A percentile compares a stretch with the other conserved stretches of the same genome.
Evolutionary conservation across 305 asterid genomes (phyloP).

Genomic region (Fraxinus sp.): DNA sequence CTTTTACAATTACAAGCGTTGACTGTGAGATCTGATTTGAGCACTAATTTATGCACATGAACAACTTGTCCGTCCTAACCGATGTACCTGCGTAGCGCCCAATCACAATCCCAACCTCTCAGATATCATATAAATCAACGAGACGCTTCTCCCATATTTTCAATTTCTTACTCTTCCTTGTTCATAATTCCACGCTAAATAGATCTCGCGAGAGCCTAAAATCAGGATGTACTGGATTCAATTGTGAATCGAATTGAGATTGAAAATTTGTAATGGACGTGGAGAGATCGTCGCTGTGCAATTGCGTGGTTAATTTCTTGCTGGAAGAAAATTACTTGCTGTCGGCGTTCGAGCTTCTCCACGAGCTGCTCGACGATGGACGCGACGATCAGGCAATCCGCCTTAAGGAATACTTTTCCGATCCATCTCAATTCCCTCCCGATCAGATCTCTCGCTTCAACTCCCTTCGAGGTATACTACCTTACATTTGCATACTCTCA

Average conservation of each 20-base stretch:
- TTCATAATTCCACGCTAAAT: slow-evolving; percentile 30
- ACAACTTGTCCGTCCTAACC: neutral
- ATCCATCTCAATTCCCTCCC: slow-evolving; percentile 81
- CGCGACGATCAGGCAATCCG: slow-evolving; percentile 97
- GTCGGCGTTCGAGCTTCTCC: slow-evolving; percentile 98
- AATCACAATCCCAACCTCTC: slow-evolving; percentile 11
- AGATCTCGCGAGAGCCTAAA: slow-evolving; percentile 30
- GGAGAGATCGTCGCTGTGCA: slow-evolving; percentile 97
- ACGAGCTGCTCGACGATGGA: slow-evolving; percentile 96
- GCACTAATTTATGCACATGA: neutral
- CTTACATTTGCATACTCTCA: neutral
- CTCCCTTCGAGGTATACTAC: slow-evolving; percentile 72
- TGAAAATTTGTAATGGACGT: slow-evolving; percentile 68
- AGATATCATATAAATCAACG: slow-evolving; percentile 26
- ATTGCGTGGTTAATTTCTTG: slow-evolving; percentile 91
- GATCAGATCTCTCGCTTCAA: slow-evolving; percentile 94
- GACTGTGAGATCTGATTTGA: slow-evolving; percentile 7
- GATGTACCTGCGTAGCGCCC: slow-evolving; percentile 24
- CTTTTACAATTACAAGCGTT: slow-evolving; percentile 8
- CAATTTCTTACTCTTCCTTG: slow-evolving; percentile 22
- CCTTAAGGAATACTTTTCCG: slow-evolving; percentile 85
- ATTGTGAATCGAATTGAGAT: slow-evolving; percentile 27
- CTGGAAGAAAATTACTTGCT: slow-evolving; percentile 90
- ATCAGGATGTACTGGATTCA: slow-evolving; percentile 24
- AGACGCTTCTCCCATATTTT: neutral